phyloP scores from a whole-genome alignment of 441 rosid species.

The Lepidium campestre region DNA sequence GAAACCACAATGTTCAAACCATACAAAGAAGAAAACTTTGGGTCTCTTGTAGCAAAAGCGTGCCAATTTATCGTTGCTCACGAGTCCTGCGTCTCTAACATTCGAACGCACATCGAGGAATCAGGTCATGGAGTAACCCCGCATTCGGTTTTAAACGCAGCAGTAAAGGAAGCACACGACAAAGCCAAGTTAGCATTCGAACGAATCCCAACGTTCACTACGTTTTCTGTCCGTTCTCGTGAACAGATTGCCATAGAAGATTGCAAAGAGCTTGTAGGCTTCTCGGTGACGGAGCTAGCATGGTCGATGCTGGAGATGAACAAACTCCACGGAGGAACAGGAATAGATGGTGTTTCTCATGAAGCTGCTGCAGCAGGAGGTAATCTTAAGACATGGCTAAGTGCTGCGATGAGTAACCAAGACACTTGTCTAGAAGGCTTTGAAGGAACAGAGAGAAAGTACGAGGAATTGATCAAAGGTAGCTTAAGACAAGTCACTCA shows the following conservation, averaged over 20 bases:
- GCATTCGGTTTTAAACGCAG: conserved; percentile 49
- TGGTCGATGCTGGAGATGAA: conserved; percentile 83
- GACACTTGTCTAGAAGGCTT: conserved; percentile 94
- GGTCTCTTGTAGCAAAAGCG: conserved; percentile 37
- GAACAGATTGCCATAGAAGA: conserved; percentile 81
- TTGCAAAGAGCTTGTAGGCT: conserved; percentile 84
- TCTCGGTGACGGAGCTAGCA: conserved; percentile 78
- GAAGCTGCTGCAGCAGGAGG: conserved; percentile 40
- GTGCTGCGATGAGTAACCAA: conserved; percentile 89
- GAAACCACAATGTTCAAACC: conserved; percentile 24
- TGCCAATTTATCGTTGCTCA: conserved; percentile 44
- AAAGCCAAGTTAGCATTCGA: conserved; percentile 44
- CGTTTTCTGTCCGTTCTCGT: conserved; percentile 58
- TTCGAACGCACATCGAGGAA: conserved; percentile 35
- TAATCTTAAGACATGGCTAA: conserved; percentile 84
- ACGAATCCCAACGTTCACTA: conserved; percentile 44
- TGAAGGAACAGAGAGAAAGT: conserved; percentile 66
- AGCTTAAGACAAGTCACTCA: conserved; percentile 78
- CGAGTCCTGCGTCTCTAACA: conserved; percentile 41
- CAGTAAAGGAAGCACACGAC: conserved; percentile 44
- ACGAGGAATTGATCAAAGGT: conserved; percentile 53
- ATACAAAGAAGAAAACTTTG: conserved; percentile 23
- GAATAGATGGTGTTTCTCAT: conserved; percentile 17
- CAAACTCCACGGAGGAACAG: conserved; percentile 40
- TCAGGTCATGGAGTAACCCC: conserved; percentile 30